phyloP scores from a whole-genome alignment of 2,329 filamentous ascomycete species.

The Penicillium paneum region DNA sequence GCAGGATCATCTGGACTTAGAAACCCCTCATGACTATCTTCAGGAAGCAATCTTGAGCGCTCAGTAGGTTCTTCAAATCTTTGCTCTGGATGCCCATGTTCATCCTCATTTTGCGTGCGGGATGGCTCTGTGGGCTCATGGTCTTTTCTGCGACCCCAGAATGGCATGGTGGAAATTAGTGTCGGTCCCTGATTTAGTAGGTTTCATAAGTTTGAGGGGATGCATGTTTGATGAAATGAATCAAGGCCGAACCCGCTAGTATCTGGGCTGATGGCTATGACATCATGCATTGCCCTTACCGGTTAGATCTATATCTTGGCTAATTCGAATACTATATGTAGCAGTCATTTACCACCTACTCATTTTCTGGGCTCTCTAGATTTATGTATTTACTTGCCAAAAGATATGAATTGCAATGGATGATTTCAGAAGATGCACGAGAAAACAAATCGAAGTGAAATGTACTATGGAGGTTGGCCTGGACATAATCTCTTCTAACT shows the following conservation, averaged over 20 bases:
- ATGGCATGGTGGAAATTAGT: slow-evolving; percentile 10
- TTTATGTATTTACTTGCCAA: not conserved
- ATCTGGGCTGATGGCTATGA: not conserved
- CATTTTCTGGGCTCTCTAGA: not conserved
- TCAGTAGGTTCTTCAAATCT: slow-evolving; percentile 26
- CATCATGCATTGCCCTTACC: slow-evolving; percentile 4
- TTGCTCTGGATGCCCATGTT: slow-evolving; percentile 2
- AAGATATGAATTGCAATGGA: not conserved
- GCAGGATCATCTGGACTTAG: slow-evolving; percentile 25
- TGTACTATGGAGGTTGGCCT: not conserved
- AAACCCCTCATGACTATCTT: slow-evolving; percentile 6
- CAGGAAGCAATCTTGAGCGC: slow-evolving; percentile 24
- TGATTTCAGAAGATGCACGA: not conserved
- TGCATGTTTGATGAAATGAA: not conserved
- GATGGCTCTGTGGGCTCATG: not conserved
- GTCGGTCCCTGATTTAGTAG: not conserved
- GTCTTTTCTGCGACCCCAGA: slow-evolving; percentile 13
- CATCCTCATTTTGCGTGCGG: not conserved
- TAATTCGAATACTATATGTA: not conserved
- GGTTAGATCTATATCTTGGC: not conserved
- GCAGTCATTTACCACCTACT: not conserved
- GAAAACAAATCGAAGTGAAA: not conserved
- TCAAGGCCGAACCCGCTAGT: not conserved
- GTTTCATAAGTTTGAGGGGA: not conserved
- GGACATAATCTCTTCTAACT: not conserved